These are phyloP conservation scores for Neurospora crassa DNA, from an alignment of 2,329 filamentous ascomycete species.

Conservation along the genomic window DNA sequence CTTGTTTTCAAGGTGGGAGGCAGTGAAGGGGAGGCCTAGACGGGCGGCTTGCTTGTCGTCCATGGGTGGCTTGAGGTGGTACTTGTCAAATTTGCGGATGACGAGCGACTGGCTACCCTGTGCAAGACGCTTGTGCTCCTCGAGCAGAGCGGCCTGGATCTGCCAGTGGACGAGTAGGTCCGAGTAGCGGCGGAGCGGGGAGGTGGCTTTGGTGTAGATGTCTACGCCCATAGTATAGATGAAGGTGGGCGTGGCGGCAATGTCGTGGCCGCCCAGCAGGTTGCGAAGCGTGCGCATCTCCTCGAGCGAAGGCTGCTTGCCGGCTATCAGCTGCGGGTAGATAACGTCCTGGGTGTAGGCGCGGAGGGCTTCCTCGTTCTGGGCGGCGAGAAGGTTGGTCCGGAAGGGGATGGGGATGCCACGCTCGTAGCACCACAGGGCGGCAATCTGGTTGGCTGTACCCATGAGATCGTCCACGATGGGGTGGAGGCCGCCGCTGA, in stretches of 20 bases:
- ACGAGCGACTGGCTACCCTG: conserved; percentile 19
- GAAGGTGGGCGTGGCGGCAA: conserved; percentile 42
- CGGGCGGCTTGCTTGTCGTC: neutral
- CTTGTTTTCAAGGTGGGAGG: conserved; percentile 28
- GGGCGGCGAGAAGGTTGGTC: conserved; percentile 32
- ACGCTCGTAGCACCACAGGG: conserved; percentile 49
- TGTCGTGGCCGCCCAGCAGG: conserved; percentile 41
- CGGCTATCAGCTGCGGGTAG: conserved; percentile 28
- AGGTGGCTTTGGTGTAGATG: conserved; percentile 55
- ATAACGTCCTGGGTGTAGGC: conserved; percentile 29
- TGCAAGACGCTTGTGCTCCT: conserved; percentile 28
- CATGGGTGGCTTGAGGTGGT: neutral
- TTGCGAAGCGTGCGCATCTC: conserved; percentile 24
- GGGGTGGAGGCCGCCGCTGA: conserved; percentile 19
- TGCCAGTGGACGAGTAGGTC: conserved; percentile 60
- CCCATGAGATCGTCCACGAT: conserved; percentile 47
- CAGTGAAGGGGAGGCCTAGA: conserved; percentile 34
- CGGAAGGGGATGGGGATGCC: conserved; percentile 51
- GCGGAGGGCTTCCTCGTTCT: conserved; percentile 28
- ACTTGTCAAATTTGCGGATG: conserved; percentile 15
- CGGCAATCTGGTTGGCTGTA: conserved; percentile 51
- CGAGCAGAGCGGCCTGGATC: conserved; percentile 47
- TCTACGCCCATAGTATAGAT: conserved; percentile 49
- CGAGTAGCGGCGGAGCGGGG: conserved; percentile 53
- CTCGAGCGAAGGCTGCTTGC: conserved; percentile 22